phyloP scores from a whole-genome alignment of 2,329 filamentous ascomycete species.

The Sporothrix luriei region DNA sequence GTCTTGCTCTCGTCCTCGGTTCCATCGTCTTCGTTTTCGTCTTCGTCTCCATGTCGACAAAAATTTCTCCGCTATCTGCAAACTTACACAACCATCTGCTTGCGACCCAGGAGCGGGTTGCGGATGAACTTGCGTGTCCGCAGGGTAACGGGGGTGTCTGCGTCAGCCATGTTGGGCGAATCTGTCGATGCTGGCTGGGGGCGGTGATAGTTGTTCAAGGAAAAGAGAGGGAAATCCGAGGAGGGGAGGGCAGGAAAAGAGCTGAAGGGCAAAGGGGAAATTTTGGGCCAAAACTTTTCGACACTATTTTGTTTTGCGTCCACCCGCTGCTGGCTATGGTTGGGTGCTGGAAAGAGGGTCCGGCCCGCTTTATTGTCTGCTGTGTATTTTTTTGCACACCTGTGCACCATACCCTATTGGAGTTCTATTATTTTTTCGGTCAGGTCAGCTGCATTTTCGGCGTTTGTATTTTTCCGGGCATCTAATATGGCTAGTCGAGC shows the following conservation, averaged over 20 bases:
- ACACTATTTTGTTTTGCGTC: slow-evolving; percentile 30
- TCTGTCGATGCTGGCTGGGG: slow-evolving; percentile 36
- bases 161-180: slow-evolving; percentile 76
- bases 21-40: not conserved
- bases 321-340: not conserved
- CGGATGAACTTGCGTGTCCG: slow-evolving; percentile 99
- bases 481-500: not conserved
- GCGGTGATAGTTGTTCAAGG: slow-evolving; percentile 22
- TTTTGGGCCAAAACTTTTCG: slow-evolving; percentile 28
- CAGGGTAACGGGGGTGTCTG: slow-evolving; percentile 75
- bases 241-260: slow-evolving; percentile 12
- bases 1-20: not conserved
- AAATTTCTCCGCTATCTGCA: slow-evolving; percentile 31
- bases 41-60: not conserved
- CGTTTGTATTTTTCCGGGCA: not conserved
- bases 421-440: no score
- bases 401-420: no score
- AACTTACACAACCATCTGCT: slow-evolving; percentile 99
- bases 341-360: not conserved
- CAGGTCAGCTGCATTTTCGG: not conserved
- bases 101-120: slow-evolving; percentile 97
- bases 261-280: slow-evolving; percentile 14
- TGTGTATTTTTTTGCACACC: slow-evolving; percentile 19
- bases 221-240: not conserved
- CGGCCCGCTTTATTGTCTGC: not conserved